These are phyloP conservation scores for Canavalia ensiformis DNA, from an alignment of 306 rosid species.

Conservation along the genomic window DNA sequence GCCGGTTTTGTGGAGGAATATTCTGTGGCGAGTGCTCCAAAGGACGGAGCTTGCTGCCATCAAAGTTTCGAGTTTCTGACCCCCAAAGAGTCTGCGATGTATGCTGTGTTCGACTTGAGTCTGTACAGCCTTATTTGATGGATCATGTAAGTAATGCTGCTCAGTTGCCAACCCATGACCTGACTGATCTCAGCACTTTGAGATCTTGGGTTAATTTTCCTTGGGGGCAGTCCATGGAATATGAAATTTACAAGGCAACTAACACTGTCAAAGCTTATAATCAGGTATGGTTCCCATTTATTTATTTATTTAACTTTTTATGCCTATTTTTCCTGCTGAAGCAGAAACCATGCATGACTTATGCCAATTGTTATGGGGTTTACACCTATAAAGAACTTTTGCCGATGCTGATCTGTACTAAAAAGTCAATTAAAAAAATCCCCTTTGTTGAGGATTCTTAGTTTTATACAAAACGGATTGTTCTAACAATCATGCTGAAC, in stretches of 20 bases:
- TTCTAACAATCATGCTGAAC: neutral
- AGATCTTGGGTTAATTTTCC: constrained; percentile 97
- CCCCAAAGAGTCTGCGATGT: constrained; percentile 97
- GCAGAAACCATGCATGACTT: neutral
- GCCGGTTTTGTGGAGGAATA: constrained; percentile 97
- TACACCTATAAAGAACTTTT: constrained; percentile 18
- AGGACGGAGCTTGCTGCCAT: constrained; percentile 91
- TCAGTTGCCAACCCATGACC: constrained; percentile 88
- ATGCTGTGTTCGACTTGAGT: constrained; percentile 88
- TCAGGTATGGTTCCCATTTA: constrained; percentile 55
- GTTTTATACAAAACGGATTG: neutral
- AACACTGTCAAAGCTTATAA: constrained; percentile 76
- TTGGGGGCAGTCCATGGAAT: constrained; percentile 95
- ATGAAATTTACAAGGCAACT: constrained; percentile 92
- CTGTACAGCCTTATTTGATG: constrained; percentile 90
- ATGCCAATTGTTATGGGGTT: neutral
- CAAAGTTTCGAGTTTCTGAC: constrained; percentile 75
- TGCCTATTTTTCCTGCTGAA: constrained; percentile 38
- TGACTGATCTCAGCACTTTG: constrained; percentile 92
- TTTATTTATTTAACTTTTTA: neutral
- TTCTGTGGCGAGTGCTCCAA: constrained; percentile 93
- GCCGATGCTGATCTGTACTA: constrained; percentile 11
- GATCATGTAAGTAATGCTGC: constrained; percentile 94
- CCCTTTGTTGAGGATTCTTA: constrained; percentile 16
- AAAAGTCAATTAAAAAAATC: neutral